Percentiles rank a stretch among this genome's conserved stretches.
Conservation (phyloP, 208 protist genomes). For the Wallacemonas collosoma region DNA sequence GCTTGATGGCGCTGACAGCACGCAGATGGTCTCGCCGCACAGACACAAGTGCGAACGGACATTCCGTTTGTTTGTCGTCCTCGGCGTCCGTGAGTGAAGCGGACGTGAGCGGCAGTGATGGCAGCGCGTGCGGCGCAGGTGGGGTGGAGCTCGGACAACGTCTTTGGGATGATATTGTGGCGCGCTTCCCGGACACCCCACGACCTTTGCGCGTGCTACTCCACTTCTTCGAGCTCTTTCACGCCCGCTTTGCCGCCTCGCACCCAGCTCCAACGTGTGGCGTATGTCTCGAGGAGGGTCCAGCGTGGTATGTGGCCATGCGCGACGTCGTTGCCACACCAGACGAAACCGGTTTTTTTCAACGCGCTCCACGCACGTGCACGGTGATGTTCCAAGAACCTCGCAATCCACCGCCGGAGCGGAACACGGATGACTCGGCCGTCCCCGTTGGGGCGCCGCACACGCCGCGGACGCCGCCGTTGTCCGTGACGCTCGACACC, state of each 20-base stretch:
- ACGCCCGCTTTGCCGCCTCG: not conserved
- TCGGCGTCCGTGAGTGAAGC: not conserved
- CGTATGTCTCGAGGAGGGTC: not conserved
- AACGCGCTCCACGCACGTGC: not conserved
- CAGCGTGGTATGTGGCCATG: constrained; percentile 1
- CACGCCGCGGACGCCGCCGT: too few species aligned
- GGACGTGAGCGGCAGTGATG: not conserved
- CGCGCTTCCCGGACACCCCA: not conserved
- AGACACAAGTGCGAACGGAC: not conserved
- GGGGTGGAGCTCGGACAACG: not conserved
- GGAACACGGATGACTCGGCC: too few species aligned
- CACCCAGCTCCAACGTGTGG: too few species aligned
- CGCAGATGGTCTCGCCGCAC: not conserved
- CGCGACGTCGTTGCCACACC: not conserved
- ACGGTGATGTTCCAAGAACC: not conserved
- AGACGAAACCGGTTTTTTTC: not conserved
- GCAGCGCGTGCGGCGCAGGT: not conserved
- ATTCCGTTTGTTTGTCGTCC: not conserved
- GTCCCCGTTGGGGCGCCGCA: too few species aligned
- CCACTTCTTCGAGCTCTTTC: constrained; percentile 1
- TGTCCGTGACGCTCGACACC: not conserved
- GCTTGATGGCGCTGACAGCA: not conserved
- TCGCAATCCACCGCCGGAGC: too few species aligned
- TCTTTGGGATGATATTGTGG: not conserved
- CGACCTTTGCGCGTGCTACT: constrained; percentile 1